These are phyloP conservation scores for Brasenia schreberi DNA, from an alignment of 164 flowering plant species.

Conservation along the genomic window DNA sequence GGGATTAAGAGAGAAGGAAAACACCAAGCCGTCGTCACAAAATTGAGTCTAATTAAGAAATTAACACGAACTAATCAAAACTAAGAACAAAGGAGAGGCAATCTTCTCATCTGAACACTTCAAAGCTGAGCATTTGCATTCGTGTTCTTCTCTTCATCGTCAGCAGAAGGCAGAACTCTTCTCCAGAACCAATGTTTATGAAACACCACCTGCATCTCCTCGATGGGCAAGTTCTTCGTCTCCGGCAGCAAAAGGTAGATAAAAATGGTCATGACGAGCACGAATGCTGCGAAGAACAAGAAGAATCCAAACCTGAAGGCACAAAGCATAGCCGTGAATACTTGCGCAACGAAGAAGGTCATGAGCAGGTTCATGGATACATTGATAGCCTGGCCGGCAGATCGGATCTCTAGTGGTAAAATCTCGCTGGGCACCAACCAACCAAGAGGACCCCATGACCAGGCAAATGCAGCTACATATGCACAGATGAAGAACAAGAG, in stretches of 20 bases:
- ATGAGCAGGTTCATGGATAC: conserved; percentile 13
- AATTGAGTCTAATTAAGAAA: not conserved
- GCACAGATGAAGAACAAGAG: conserved; percentile 9
- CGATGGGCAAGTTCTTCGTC: not conserved
- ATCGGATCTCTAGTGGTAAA: conserved; percentile 5
- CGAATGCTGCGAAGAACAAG: conserved; percentile 27
- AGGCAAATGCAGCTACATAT: conserved; percentile 16
- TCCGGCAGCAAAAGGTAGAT: conserved; percentile 7
- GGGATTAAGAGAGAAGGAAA: not conserved
- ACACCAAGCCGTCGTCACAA: not conserved
- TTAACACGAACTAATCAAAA: not conserved
- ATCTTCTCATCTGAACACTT: not conserved
- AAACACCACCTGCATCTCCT: not conserved
- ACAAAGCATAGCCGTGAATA: conserved; percentile 16
- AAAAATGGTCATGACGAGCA: conserved; percentile 17
- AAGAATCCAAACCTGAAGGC: conserved; percentile 18
- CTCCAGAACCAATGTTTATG: conserved; percentile 1
- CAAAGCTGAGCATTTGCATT: not conserved
- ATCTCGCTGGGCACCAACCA: conserved; percentile 20
- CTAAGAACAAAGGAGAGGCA: not conserved
- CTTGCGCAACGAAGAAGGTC: conserved; percentile 19
- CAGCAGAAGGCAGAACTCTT: not conserved
- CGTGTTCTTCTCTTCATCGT: not conserved
- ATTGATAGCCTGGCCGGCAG: conserved; percentile 15
- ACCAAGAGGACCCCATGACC: conserved; percentile 22